Conservation (phyloP, 2,329 filamentous ascomycete genomes). For the Curvularia lunata region DNA sequence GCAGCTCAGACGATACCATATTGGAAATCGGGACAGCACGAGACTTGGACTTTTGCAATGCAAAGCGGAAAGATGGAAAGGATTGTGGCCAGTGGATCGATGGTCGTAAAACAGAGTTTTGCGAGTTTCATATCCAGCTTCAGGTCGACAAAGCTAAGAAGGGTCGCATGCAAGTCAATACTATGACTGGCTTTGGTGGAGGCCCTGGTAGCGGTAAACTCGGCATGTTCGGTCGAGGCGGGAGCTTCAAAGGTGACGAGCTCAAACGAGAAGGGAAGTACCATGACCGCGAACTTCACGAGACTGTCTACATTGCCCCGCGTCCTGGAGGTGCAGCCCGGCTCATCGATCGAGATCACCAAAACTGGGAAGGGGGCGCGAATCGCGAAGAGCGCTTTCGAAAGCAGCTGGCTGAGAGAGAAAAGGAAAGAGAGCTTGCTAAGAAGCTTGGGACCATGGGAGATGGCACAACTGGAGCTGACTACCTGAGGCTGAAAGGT, state of each 20-base stretch:
- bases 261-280: slow-evolving; percentile 47
- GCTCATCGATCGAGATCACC: slow-evolving; percentile 67
- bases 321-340: slow-evolving; percentile 60
- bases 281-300: slow-evolving; percentile 66
- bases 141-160: slow-evolving; percentile 74
- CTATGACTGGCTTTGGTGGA: slow-evolving; percentile 60
- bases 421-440: slow-evolving; percentile 76
- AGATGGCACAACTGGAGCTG: slow-evolving; percentile 66
- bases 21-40: slow-evolving; percentile 85
- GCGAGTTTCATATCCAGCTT: slow-evolving; percentile 89
- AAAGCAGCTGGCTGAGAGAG: slow-evolving; percentile 67
- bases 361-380: slow-evolving; percentile 54
- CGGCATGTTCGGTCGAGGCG: slow-evolving; percentile 42
- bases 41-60: slow-evolving; percentile 88
- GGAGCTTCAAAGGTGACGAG: slow-evolving; percentile 34
- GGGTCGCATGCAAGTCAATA: slow-evolving; percentile 79
- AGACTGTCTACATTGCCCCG: slow-evolving; percentile 54
- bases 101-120: slow-evolving; percentile 83
- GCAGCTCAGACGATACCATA: slow-evolving; percentile 84
- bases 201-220: slow-evolving; percentile 38
- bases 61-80: slow-evolving; percentile 81
- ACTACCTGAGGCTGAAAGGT: slow-evolving; percentile 66
- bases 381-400: slow-evolving; percentile 71
- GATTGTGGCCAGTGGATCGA: slow-evolving; percentile 86
- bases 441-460: slow-evolving; percentile 70